Evolutionary conservation across 257 asterid genomes (phyloP).

Genomic region (Solanum arcanum): DNA sequence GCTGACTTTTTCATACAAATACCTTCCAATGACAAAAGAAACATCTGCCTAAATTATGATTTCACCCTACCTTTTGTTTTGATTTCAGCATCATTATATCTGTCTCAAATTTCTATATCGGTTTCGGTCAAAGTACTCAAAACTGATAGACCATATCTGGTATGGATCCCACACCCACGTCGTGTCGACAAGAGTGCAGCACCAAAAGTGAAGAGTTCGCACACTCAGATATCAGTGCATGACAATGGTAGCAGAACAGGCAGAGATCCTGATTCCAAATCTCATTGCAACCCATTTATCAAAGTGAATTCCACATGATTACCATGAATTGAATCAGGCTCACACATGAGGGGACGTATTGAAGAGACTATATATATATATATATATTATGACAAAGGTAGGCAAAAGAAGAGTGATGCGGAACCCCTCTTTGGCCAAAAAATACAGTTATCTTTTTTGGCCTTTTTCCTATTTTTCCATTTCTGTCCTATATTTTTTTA

Average conservation of each 20-base stretch:
- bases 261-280: neutral
- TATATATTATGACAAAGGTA: neutral
- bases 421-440: neutral
- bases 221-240: neutral
- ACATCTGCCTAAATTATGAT: neutral
- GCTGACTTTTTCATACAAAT: neutral
- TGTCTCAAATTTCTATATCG: neutral
- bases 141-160: neutral
- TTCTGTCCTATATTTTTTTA: neutral
- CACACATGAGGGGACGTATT: neutral
- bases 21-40: neutral
- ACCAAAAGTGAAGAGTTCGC: neutral
- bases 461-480: neutral
- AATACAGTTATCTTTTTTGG: neutral
- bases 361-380: neutral
- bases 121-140: neutral
- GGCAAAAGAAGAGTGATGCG: neutral
- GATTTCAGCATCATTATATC: neutral
- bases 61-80: neutral
- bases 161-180: neutral
- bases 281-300: neutral
- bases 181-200: neutral
- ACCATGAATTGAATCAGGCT: neutral
- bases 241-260: neutral
- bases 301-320: neutral